phyloP scores from a whole-genome alignment of 345 rosid genomes.

The Hypericum androsaemum region DNA sequence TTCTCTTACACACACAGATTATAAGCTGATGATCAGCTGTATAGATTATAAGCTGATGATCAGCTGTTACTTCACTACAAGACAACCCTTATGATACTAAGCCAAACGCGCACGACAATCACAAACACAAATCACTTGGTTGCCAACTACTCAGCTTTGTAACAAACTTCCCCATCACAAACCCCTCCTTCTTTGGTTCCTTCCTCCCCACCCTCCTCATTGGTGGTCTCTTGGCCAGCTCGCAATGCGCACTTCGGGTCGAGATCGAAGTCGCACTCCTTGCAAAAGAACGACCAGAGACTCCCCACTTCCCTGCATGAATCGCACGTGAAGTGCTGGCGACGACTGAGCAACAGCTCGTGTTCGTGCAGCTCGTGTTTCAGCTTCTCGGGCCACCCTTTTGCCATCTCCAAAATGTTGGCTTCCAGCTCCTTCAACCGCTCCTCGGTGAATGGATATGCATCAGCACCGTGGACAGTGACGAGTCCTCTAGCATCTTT shows the following conservation, averaged over 20 bases:
- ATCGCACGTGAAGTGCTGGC: background rate
- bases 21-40: too few relatives aligned
- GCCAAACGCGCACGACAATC: too few relatives aligned
- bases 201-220: background rate
- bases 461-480: conserved; percentile 36
- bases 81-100: too few relatives aligned
- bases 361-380: conserved; percentile 10
- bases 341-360: conserved; percentile 1
- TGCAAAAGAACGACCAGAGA: conserved; percentile 9
- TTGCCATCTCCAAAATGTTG: background rate
- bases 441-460: conserved; percentile 61
- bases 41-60: too few relatives aligned
- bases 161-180: conserved; percentile 10
- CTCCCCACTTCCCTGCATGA: conserved; percentile 3
- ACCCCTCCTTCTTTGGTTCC: background rate
- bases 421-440: conserved; percentile 36
- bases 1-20: too few relatives aligned
- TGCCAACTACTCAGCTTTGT: background rate
- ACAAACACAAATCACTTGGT: too few relatives aligned
- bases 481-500: conserved; percentile 37
- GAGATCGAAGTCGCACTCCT: conserved; percentile 13
- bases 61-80: too few relatives aligned
- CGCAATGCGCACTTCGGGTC: conserved; percentile 14
- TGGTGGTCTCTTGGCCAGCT: background rate
- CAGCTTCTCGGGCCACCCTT: conserved; percentile 14